Evolutionary conservation across 495 filamentous ascomycete species (phyloP), one percentile per base, ranked within the genome.

Genomic region (Margaritispora aquatica): DNA sequence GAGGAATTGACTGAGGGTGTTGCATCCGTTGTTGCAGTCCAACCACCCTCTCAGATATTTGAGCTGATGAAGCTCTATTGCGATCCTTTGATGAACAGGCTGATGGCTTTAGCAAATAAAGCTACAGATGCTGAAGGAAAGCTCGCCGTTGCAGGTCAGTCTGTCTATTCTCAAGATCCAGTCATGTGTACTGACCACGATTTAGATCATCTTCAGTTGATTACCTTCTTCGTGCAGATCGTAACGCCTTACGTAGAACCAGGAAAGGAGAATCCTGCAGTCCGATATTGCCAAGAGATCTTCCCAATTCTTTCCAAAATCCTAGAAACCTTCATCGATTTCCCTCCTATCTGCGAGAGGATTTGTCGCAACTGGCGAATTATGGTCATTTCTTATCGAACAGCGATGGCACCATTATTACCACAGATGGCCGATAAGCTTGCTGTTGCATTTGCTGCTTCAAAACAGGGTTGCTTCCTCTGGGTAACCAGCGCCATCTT

Each of bases 1-100:
- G 91, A 97, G 68, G 94, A 99, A 70, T 77, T 97, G 51, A 97
- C 92, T 0, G 93, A 97, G 65, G 94, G 94, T 62, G 92, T 96
- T 46, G 92, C 94, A 2, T 85, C 84, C 36, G 92, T 99, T 26
- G 84, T 99, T 46, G 87, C 90, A 13, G 89, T 88, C 17, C 94
- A 96, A 67, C 90, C 91, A 13, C 64, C 83, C 9, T 82, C 86
- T 31, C 87, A 92, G 67, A 81, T 91, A 15, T 94, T 93, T 73
- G 81, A 81, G 38, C 85, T 87, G 5, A 80, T 97, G 63, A 96
- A 96, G 73, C 78, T 94, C 57, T 97, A 93, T 77, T 96, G 93
- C 70, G 90, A 97, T 64, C 95, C 94, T 10, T 80, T 99, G 68
- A 86, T 97, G 65, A 80, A 84, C 57, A 82, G 92, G 49, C 76